Base-by-base conservation (phyloP, 805 yeast species). In the Pichia heedii region DNA sequence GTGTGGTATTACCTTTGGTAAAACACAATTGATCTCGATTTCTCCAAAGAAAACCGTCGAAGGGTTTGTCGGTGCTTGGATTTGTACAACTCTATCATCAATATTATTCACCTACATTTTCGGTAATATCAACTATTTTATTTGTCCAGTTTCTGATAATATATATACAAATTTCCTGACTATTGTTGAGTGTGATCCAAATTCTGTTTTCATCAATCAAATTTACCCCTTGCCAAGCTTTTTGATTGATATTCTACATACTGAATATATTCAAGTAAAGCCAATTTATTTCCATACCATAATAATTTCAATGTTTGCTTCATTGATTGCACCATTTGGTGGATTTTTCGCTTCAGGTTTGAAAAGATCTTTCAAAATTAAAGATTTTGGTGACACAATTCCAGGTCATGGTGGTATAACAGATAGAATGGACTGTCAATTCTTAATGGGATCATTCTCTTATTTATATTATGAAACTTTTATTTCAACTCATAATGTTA, bases 391-490 rank as follows among this genome's bases (percentile, higher is more conserved):
- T 53, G 95, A 90, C 58, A 90, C 97, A 10, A 93, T 93, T 53
- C 98, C 98, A 15, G 98, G 98, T 27, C 98, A 93, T 60, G 98
- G 98, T 50, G 98, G 98, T 53, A 81, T 93, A 52, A 89, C 97
- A 22, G 98, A 93, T 62, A 77, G 98, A 67, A 81, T 93, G 70
- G 98, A 93, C 66, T 93, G 98, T 66, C 97, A 93, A 67, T 93
- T 90, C 60, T 70, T 93, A 54, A 93, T 93, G 97, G 98, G 98
- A 12, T 85, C 95, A 33, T 93, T 93, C 60, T 76, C 93, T 29
- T 89, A 88, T 59, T 70, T 93, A 52, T 93, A 93, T 67, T 89
- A 81, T 64, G 96, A 90, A 63, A 86, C 96, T 2, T 93, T 93
- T 61, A 76, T 93, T 52, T 79, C 90, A 32, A 75, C 77, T 36